phyloP scores from a whole-genome alignment of 2,329 filamentous ascomycete species.

The Teratosphaeria nubilosa region DNA sequence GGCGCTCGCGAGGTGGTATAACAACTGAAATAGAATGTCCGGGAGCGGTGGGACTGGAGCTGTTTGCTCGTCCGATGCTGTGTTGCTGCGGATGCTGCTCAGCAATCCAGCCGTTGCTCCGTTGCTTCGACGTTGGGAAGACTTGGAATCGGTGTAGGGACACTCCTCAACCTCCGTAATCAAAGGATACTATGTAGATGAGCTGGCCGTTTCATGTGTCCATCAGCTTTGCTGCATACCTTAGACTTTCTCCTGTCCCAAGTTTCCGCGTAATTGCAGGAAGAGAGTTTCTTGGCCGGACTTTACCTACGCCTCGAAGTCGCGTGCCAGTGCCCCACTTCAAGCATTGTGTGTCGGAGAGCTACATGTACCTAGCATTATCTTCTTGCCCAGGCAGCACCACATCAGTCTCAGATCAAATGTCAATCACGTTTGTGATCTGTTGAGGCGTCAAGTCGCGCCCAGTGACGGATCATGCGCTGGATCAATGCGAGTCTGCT shows the following conservation, averaged over 20 bases:
- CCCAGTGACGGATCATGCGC: constrained; percentile 3
- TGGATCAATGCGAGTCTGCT: constrained; percentile 5
- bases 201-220: neutral
- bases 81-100: neutral
- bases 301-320: neutral
- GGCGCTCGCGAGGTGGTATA: neutral
- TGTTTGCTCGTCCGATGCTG: neutral
- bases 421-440: neutral
- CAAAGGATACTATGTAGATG: neutral
- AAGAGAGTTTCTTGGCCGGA: neutral
- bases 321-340: neutral
- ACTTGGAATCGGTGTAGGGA: too few species aligned
- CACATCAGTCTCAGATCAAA: neutral
- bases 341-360: neutral
- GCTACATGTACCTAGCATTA: too few species aligned
- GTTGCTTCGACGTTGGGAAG: neutral
- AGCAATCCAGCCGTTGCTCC: neutral
- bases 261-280: neutral
- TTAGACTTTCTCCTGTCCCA: neutral
- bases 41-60: neutral
- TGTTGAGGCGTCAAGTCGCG: neutral
- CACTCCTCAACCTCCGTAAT: neutral
- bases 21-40: neutral
- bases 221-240: neutral
- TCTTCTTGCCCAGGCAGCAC: neutral